Percentiles rank a stretch among this genome's conserved stretches.
phyloP scores from a whole-genome alignment of 2,329 filamentous ascomycete genomes.

The Fusarium gaditjirri region DNA sequence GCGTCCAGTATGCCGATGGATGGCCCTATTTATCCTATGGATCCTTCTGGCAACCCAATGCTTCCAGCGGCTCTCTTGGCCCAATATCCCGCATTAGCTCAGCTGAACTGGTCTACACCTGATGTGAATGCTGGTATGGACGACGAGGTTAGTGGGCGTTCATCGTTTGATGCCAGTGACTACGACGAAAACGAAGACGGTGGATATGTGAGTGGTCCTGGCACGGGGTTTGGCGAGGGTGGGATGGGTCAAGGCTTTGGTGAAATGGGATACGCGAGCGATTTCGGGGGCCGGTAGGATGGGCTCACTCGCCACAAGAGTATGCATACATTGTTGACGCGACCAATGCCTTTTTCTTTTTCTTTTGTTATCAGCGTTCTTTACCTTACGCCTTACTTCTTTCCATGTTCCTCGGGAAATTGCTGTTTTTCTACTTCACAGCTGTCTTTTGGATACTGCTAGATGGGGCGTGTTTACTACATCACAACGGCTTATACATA shows the following conservation, averaged over 20 bases:
- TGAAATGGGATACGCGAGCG: slow-evolving; percentile 46
- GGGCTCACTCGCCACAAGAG: background rate
- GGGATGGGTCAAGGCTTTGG: slow-evolving; percentile 65
- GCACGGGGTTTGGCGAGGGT: slow-evolving; percentile 68
- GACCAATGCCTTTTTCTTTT: slow-evolving; percentile 15
- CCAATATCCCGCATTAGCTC: slow-evolving; percentile 93
- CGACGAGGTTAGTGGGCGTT: slow-evolving; percentile 80
- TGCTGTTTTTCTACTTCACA: slow-evolving; percentile 14
- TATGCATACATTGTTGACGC: slow-evolving; percentile 5
- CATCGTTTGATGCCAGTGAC: slow-evolving; percentile 84
- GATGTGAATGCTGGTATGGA: slow-evolving; percentile 78
- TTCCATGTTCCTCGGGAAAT: background rate
- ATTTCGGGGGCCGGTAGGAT: slow-evolving; percentile 43
- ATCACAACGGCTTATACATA: slow-evolving; percentile 17
- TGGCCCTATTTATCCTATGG: slow-evolving; percentile 65
- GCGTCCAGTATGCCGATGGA: slow-evolving; percentile 68
- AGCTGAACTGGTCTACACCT: slow-evolving; percentile 79
- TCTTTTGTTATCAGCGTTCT: slow-evolving; percentile 23
- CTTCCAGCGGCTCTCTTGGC: slow-evolving; percentile 89
- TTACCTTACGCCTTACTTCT: background rate
- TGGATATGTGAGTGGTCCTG: slow-evolving; percentile 72
- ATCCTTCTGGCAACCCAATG: slow-evolving; percentile 67
- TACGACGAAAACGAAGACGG: slow-evolving; percentile 79
- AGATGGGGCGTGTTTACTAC: slow-evolving; percentile 26
- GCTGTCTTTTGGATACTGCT: slow-evolving; percentile 23